Base-by-base conservation (phyloP, 306 rosid genomes). In the Spatholobus suberectus region DNA sequence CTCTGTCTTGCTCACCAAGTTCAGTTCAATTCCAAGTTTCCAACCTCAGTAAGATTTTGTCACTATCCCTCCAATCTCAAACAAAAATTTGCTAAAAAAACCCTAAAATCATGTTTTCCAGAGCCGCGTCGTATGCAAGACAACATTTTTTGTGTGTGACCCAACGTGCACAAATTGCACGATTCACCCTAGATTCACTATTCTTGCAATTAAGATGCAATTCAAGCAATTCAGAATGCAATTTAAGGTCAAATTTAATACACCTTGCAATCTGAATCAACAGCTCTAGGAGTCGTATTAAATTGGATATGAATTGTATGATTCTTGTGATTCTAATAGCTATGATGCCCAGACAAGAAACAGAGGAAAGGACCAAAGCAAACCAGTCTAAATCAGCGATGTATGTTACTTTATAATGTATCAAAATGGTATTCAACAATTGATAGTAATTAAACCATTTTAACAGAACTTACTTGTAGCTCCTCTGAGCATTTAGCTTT, bases 401-500 rank as follows among this genome's bases (percentile, higher is more conserved):
- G 43, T 69, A 41, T 4, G 61, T 63, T 32, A 80, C 55, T 73
- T 41, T 41, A 78, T 62, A 24, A 32, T 12, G 37, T 17, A 81
- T 34, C 23, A 55, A 58, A 76, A 44, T 63, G 46, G 69, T 29
- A 78, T 70, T 67, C 65, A 73, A 77, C 20, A 29, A 47, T n/a
- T 59, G 47, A 49, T 37, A 67, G 61, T 57, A 35, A 70, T 27
- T 21, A 26, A 82, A 76, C 5, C 11, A 46, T n/a, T 72, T 41
- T 14, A 80, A 74, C 47, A 72, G 68, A 87, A 78, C 92, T 86
- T 86, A 92, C 99, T 86, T 96, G 99, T 63, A 92, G 82, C 66
- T 96, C 97, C 77, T 90, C 97, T 0, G 95, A 91, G 88, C 99
- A 94, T 89, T 90, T 89, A 18, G 6, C 88, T 79, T 92, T 90